Base-by-base conservation (phyloP, 164 flowering plant species). In the Buxus sempervirens region DNA sequence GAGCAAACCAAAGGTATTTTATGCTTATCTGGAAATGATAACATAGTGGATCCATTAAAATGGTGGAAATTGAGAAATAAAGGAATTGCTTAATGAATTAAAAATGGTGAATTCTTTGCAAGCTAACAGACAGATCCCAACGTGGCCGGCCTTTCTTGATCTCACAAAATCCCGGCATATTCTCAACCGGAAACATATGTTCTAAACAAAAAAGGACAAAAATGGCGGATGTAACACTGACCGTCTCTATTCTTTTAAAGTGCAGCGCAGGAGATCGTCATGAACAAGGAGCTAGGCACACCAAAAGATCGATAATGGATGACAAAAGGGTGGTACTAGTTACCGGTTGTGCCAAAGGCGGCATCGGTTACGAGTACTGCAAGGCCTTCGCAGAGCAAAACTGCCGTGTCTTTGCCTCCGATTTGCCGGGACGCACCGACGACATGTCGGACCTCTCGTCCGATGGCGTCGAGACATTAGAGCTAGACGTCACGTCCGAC, bases 271-370 rank as follows among this genome's bases (percentile, higher is more conserved):
- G 12, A 5, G 12, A 5, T 41, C 12, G 45, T 5, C 12, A 45
- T 45, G 51, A 45, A 4, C 51, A 45, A 45, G 1, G 12, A 10
- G 51, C 1, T 10, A 45, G 51, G 51, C 10, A 14, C 56, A n/a
- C n/a, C n/a, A n/a, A n/a, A n/a, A n/a, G n/a, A n/a, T n/a, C n/a
- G n/a, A n/a, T n/a, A 54, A 83, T 80, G 85, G 70, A 60, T 57
- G 75, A 75, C 25, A 61, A 54, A 0, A 84, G 79, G 69, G 87
- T 89, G 21, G 91, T 87, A 41, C 68, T 89, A 14, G 73, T 87
- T 65, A 87, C 91, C 0, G 95, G 95, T 12, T 85, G 90, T 41
- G 85, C 88, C 60, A 84, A 79, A 76, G 91, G 91, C 0, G 91
- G 90, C 72, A 89, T 87, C 38, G 91, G 91, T 9, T 84, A 69